Conservation (phyloP, 345 rosid genomes). For the Brassica rapa region DNA sequence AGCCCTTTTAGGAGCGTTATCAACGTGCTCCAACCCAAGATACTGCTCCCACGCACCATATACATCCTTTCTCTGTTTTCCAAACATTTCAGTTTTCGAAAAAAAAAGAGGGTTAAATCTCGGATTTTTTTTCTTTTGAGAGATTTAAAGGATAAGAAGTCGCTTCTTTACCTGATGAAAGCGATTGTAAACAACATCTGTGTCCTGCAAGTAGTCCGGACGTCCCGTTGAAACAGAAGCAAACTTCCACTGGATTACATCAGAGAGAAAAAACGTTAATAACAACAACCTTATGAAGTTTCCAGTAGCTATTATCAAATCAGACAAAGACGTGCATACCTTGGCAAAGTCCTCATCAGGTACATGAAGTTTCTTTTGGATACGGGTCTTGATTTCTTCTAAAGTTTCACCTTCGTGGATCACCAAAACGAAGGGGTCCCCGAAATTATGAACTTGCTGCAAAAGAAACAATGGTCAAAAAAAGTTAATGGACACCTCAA, state of each 20-base stretch:
- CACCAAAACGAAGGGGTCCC: constrained; percentile 93
- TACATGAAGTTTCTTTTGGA: constrained; percentile 82
- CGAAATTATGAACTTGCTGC: constrained; percentile 91
- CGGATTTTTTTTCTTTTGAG: neutral
- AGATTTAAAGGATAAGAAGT: neutral
- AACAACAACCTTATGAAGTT: neutral
- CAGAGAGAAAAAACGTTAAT: neutral
- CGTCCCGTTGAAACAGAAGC: constrained; percentile 87
- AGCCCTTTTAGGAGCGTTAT: constrained; percentile 77
- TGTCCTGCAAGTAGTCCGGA: constrained; percentile 79
- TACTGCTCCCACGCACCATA: constrained; percentile 38
- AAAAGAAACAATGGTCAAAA: constrained; percentile 14
- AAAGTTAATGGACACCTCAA: neutral
- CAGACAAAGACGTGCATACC: constrained; percentile 47
- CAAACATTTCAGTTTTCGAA: constrained; percentile 2
- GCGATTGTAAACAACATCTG: constrained; percentile 70
- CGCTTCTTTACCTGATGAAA: constrained; percentile 73
- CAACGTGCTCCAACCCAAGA: constrained; percentile 91
- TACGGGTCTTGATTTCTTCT: constrained; percentile 68
- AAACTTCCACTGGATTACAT: constrained; percentile 75
- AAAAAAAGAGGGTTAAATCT: constrained; percentile 1
- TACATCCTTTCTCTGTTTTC: constrained; percentile 58
- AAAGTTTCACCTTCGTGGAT: constrained; percentile 87
- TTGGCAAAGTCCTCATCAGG: constrained; percentile 87
- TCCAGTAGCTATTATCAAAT: neutral